Conservation (phyloP, 106 monocot species). For the Platanthera zijinensis region DNA sequence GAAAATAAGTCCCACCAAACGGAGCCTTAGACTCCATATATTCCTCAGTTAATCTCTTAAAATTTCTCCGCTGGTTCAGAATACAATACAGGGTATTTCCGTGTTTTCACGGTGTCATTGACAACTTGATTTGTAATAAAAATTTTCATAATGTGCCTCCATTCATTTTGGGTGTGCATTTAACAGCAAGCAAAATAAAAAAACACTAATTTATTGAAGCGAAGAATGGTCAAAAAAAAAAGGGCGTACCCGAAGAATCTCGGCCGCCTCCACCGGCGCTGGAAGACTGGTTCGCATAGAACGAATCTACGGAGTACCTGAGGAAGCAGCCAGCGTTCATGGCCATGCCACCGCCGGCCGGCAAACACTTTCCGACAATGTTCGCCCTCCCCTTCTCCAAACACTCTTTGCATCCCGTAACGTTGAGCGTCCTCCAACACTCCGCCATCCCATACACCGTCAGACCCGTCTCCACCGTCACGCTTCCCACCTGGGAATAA, state of each 20-base stretch:
- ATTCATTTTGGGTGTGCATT: too few species aligned
- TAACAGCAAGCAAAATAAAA: too few species aligned
- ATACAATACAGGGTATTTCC: too few species aligned
- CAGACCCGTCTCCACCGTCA: constrained; percentile 7
- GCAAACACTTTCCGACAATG: constrained; percentile 23
- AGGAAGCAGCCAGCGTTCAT: constrained; percentile 59
- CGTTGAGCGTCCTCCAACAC: constrained; percentile 52
- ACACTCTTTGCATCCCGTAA: constrained; percentile 32
- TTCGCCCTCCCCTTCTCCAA: constrained; percentile 26
- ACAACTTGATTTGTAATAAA: too few species aligned
- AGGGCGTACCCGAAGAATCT: not conserved
- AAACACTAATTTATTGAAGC: too few species aligned
- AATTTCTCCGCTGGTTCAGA: too few species aligned
- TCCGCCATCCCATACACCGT: constrained; percentile 44
- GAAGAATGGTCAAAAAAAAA: too few species aligned
- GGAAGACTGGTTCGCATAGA: constrained; percentile 20
- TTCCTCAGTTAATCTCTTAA: too few species aligned
- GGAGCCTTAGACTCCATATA: too few species aligned
- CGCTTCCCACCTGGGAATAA: constrained; percentile 23
- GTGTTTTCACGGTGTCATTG: too few species aligned
- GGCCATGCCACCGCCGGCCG: constrained; percentile 39
- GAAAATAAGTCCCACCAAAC: too few species aligned
- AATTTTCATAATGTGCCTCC: too few species aligned
- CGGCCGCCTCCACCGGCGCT: constrained; percentile 3
- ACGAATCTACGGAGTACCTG: constrained; percentile 49